These are phyloP conservation scores for Cunninghamia lanceolata DNA, from an alignment of 75 land plant species.

Conservation along the genomic window DNA sequence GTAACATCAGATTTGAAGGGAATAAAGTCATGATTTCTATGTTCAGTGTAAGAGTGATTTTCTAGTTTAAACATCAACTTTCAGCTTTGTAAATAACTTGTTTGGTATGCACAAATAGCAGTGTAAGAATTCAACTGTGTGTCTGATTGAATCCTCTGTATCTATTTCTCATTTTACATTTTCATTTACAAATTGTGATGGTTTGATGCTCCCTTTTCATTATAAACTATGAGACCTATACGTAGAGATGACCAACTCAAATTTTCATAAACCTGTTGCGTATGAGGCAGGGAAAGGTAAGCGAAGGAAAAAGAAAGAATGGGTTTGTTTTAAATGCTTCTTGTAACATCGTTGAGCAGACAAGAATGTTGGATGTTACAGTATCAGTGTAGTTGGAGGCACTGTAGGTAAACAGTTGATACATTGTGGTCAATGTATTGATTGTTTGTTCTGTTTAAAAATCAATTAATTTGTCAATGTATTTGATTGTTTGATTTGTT, in stretches of 20 bases:
- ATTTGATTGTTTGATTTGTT: too few species aligned
- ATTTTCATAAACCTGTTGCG: too few species aligned
- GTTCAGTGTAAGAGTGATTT: neutral
- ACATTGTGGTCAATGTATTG: too few species aligned
- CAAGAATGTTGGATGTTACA: too few species aligned
- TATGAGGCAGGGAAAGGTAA: too few species aligned
- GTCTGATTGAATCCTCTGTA: neutral
- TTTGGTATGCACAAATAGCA: neutral
- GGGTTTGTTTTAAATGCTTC: too few species aligned
- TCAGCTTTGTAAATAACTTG: neutral
- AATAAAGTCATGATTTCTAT: neutral
- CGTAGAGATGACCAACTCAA: neutral
- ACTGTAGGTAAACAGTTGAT: too few species aligned
- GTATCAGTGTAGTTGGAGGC: too few species aligned
- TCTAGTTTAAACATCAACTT: neutral
- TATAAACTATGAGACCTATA: neutral
- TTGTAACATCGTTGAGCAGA: too few species aligned
- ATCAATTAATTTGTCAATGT: too few species aligned
- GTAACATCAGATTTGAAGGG: slow-evolving; percentile 39
- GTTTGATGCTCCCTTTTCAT: neutral
- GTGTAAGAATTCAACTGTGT: neutral
- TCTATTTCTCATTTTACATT: neutral
- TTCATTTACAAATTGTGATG: neutral
- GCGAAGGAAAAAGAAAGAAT: too few species aligned
- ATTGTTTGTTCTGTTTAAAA: too few species aligned